A percentile compares a stretch with the other conserved stretches of the same genome.
phyloP scores from a whole-genome alignment of 306 rosid species.

The Luffa acutangula region DNA sequence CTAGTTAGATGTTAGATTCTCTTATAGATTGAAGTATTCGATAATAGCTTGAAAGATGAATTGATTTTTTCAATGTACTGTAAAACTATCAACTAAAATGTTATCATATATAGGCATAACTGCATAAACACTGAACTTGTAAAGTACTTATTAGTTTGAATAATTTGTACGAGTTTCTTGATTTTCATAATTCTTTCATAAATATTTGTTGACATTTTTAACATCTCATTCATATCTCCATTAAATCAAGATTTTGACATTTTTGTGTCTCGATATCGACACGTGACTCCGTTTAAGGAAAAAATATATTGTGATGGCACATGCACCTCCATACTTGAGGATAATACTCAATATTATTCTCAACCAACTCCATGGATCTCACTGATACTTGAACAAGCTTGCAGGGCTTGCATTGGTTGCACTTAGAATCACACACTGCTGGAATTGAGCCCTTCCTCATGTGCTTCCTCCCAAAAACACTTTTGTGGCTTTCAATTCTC shows the following conservation, averaged over 20 bases:
- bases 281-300: conserved; percentile 19
- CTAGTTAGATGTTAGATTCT: background rate
- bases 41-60: background rate
- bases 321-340: conserved; percentile 63
- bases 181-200: background rate
- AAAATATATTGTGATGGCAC: conserved; percentile 35
- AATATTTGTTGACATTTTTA: background rate
- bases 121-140: background rate
- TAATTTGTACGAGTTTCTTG: background rate
- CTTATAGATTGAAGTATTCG: background rate
- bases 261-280: background rate
- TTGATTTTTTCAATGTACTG: too few species aligned
- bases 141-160: background rate
- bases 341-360: conserved; percentile 30
- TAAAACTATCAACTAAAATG: too few species aligned
- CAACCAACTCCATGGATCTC: conserved; percentile 24
- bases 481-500: background rate
- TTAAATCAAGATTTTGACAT: background rate
- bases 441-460: conserved; percentile 36
- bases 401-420: conserved; percentile 49
- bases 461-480: background rate
- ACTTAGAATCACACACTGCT: conserved; percentile 35
- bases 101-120: too few species aligned
- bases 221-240: background rate
- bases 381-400: conserved; percentile 50